Evolutionary conservation across 257 asterid species (phyloP).

Genomic region (Oldenlandia corymbosa): DNA sequence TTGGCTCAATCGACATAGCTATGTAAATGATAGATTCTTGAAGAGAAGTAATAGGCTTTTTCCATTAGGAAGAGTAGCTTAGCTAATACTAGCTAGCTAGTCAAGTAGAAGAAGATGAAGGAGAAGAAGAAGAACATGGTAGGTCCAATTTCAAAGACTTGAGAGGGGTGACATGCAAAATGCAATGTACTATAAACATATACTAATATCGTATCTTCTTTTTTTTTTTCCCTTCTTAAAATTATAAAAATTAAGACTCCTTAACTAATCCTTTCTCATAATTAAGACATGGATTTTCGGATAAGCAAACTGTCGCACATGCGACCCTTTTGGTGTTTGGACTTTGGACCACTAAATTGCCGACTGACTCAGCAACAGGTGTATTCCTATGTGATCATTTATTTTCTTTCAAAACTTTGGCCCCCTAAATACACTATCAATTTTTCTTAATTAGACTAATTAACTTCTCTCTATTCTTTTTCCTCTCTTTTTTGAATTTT

Average conservation of each 20-base stretch:
- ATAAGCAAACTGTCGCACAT: slow-evolving; percentile 38
- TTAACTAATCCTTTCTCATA: slow-evolving; percentile 52
- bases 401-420: too few relatives aligned
- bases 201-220: slow-evolving; percentile 20
- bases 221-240: too few relatives aligned
- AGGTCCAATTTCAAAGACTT: slow-evolving; percentile 30
- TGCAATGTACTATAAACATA: too few relatives aligned
- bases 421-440: too few relatives aligned
- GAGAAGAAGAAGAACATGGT: slow-evolving; percentile 50
- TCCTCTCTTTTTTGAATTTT: too few relatives aligned
- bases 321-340: too few relatives aligned
- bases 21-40: background rate
- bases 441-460: too few relatives aligned
- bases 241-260: slow-evolving; percentile 32
- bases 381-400: slow-evolving; percentile 19
- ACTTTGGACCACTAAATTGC: slow-evolving; percentile 44
- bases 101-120: too few relatives aligned
- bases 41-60: slow-evolving; percentile 13
- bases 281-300: slow-evolving; percentile 27
- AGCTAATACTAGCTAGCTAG: too few relatives aligned
- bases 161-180: too few relatives aligned
- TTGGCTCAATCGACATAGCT: slow-evolving; percentile 25
- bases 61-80: too few relatives aligned
- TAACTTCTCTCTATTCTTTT: too few relatives aligned
- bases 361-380: slow-evolving; percentile 35